Conservation (phyloP, 306 rosid species). For the Glycine tomentella region DNA sequence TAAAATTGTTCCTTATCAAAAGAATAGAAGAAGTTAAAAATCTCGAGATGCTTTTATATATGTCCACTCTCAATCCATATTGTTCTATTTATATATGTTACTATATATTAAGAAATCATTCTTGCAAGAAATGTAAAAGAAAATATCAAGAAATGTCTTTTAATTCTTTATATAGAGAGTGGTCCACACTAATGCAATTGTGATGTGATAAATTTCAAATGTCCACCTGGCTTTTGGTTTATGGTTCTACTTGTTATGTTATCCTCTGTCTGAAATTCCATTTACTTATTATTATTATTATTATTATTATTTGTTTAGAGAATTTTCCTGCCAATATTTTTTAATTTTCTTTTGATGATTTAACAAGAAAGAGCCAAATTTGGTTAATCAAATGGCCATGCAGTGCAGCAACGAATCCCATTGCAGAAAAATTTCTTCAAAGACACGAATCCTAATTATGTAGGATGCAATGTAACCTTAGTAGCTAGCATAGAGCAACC, state of each 20-base stretch:
- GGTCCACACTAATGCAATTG: slow-evolving; percentile 38
- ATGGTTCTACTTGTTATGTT: no score
- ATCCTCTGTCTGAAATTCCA: no score
- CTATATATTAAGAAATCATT: not conserved
- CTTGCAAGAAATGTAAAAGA: not conserved
- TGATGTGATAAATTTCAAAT: slow-evolving; percentile 14
- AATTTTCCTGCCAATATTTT: not conserved
- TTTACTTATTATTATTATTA: no score
- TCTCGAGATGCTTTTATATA: no score
- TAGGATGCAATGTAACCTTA: not conserved
- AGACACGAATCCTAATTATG: not conserved
- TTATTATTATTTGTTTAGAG: no score
- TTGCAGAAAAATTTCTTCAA: slow-evolving; percentile 16
- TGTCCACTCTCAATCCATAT: not conserved
- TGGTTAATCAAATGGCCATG: not conserved
- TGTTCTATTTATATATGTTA: no score
- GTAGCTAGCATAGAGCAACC: not conserved
- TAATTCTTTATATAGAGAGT: not conserved
- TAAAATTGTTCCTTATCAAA: not conserved
- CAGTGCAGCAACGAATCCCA: not conserved
- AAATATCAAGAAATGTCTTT: not conserved
- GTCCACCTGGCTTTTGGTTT: no score
- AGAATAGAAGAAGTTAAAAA: not conserved
- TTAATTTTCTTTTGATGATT: not conserved
- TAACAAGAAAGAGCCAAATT: not conserved